Evolutionary conservation across 1,284 basidiomycete genomes (phyloP).

Genomic region (Cutaneotrichosporon sp.): DNA sequence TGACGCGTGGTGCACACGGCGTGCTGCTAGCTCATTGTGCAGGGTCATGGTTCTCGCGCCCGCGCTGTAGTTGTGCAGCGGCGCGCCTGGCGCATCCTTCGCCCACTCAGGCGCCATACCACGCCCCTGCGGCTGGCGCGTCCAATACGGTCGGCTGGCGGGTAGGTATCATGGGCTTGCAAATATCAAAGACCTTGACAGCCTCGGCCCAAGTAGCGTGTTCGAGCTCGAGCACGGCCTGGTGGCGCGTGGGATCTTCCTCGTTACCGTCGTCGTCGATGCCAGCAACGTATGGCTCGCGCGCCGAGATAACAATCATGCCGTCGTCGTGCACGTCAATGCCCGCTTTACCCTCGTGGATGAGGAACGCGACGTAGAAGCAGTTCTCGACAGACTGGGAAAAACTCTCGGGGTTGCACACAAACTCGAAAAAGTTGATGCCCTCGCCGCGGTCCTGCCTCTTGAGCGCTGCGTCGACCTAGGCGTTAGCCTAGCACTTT

Average conservation of each 20-base stretch:
- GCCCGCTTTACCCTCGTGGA: conserved; percentile 49
- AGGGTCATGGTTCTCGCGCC: no score
- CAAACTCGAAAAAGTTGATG: conserved; percentile 46
- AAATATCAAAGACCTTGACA: conserved; percentile 49
- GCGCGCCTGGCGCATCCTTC: no score
- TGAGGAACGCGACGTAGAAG: conserved; percentile 55
- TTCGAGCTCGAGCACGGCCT: conserved; percentile 54
- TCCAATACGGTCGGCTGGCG: conserved; percentile 14
- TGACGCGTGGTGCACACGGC: no score
- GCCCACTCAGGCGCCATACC: conserved; percentile 5
- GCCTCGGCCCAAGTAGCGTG: conserved; percentile 47
- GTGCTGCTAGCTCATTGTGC: no score
- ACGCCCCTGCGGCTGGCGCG: conserved; percentile 1
- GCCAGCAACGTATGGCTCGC: conserved; percentile 3
- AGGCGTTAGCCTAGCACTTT: neutral
- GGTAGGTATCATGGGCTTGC: conserved; percentile 47
- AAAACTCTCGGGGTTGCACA: conserved; percentile 13
- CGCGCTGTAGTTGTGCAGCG: no score
- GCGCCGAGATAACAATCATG: conserved; percentile 46
- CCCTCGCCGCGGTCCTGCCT: conserved; percentile 28
- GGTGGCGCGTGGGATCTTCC: conserved; percentile 38
- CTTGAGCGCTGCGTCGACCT: conserved; percentile 27
- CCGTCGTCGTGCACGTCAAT: conserved; percentile 44
- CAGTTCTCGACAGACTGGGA: conserved; percentile 54
- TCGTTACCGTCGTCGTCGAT: conserved; percentile 24